Conservation (phyloP, 805 yeast genomes). For the Starmerella cellae region DNA sequence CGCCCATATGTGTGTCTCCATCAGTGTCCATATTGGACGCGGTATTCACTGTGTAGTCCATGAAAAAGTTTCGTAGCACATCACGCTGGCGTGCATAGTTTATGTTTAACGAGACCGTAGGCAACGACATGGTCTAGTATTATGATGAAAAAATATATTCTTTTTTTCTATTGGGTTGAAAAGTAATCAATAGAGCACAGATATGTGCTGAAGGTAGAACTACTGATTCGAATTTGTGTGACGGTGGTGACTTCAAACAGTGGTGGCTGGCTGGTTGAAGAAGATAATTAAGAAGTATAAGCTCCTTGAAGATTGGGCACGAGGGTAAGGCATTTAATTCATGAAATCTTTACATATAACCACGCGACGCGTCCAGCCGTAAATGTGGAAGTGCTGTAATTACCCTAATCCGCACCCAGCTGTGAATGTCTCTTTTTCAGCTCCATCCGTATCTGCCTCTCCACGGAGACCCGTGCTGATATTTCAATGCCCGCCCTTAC, state of each 20-base stretch:
- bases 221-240: not conserved
- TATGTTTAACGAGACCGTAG: constrained; percentile 35
- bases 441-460: too few species aligned
- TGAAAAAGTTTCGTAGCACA: constrained; percentile 50
- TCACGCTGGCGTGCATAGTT: constrained; percentile 56
- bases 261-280: not conserved
- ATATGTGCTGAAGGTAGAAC: not conserved
- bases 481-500: too few species aligned
- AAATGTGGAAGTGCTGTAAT: too few species aligned
- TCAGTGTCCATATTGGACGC: constrained; percentile 29
- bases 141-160: too few species aligned
- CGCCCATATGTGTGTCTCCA: constrained; percentile 20
- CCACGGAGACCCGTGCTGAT: too few species aligned
- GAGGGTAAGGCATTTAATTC: not conserved
- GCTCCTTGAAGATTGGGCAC: not conserved
- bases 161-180: not conserved
- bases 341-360: too few species aligned
- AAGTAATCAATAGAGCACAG: not conserved
- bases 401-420: too few species aligned
- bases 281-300: not conserved
- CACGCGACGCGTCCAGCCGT: not conserved
- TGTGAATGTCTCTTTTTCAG: too few species aligned
- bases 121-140: constrained; percentile 17
- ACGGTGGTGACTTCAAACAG: not conserved
- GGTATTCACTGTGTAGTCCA: constrained; percentile 9